Conservation (phyloP, 1,284 basidiomycete genomes). For the Apiotrichum porosum region DNA sequence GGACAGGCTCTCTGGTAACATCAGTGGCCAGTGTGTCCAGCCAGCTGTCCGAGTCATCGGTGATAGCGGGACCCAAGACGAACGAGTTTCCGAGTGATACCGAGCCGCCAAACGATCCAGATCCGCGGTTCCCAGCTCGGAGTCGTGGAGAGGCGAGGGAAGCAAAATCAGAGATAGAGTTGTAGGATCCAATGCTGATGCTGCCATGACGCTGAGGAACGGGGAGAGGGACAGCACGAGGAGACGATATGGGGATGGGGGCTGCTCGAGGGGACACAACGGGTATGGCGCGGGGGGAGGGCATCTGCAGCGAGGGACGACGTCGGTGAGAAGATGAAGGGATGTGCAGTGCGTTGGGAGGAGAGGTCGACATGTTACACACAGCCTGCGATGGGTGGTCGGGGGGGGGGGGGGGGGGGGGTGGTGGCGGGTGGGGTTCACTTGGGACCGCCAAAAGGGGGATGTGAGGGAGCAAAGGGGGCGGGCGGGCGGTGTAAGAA, state of each 20-base stretch:
- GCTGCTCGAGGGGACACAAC: neutral
- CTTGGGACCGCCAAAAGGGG: too few relatives aligned
- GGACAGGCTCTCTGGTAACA: neutral
- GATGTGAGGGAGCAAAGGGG: too few relatives aligned
- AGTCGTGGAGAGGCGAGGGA: constrained; percentile 6
- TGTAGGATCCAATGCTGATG: constrained; percentile 15
- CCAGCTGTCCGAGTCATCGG: constrained; percentile 24
- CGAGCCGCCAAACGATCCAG: constrained; percentile 10
- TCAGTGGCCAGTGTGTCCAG: constrained; percentile 18
- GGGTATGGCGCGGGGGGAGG: constrained; percentile 6
- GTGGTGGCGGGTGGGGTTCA: neutral
- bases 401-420: neutral
- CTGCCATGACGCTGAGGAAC: constrained; percentile 28
- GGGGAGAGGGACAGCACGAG: constrained; percentile 19
- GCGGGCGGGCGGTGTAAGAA: too few relatives aligned
- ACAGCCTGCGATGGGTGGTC: too few relatives aligned
- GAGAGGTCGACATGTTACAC: too few relatives aligned
- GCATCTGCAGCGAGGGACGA: constrained; percentile 15
- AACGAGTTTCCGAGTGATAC: constrained; percentile 13
- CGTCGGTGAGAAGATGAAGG: constrained; percentile 1
- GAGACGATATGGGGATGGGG: constrained; percentile 14
- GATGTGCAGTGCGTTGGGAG: constrained; percentile 1
- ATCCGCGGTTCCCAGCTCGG: constrained; percentile 1
- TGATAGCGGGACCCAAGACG: constrained; percentile 8
- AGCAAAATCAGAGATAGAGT: constrained; percentile 16